A percentile compares a stretch with the other conserved stretches of the same genome.
phyloP scores from a whole-genome alignment of 169 alveolate species.

The Eimeria praecox region DNA sequence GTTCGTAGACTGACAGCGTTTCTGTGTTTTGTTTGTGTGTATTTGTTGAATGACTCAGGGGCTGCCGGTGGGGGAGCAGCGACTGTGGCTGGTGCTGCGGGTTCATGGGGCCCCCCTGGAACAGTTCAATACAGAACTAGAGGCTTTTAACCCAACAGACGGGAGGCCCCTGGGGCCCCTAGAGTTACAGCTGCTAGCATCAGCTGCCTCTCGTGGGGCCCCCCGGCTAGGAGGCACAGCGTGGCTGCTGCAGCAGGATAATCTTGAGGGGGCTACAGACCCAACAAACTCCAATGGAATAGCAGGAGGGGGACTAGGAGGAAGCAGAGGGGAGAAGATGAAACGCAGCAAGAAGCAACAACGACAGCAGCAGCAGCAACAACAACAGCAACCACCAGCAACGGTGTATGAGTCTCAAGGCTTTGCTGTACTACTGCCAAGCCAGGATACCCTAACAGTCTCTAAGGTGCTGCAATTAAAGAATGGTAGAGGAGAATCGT shows the following conservation, averaged over 20 bases:
- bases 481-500: conserved; percentile 83
- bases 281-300: not conserved
- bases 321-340: not conserved
- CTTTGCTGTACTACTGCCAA: conserved; percentile 77
- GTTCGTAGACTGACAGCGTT: no score
- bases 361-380: not conserved
- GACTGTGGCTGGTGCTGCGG: conserved; percentile 71
- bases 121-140: conserved; percentile 58
- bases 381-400: conserved; percentile 11
- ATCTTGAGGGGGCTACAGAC: not conserved
- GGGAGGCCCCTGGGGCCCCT: conserved; percentile 68
- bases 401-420: conserved; percentile 78
- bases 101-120: conserved; percentile 83
- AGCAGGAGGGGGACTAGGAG: not conserved
- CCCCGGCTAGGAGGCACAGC: conserved; percentile 50
- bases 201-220: conserved; percentile 45
- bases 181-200: conserved; percentile 50
- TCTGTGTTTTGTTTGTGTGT: no score
- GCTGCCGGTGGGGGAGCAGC: conserved; percentile 81
- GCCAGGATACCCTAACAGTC: conserved; percentile 74
- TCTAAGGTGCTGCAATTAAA: conserved; percentile 81
- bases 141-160: conserved; percentile 52
- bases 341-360: not conserved
- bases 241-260: conserved; percentile 58
- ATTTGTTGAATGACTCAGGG: no score